phyloP scores from a whole-genome alignment of 2,329 filamentous ascomycete species.

The Aureobasidium musti region DNA sequence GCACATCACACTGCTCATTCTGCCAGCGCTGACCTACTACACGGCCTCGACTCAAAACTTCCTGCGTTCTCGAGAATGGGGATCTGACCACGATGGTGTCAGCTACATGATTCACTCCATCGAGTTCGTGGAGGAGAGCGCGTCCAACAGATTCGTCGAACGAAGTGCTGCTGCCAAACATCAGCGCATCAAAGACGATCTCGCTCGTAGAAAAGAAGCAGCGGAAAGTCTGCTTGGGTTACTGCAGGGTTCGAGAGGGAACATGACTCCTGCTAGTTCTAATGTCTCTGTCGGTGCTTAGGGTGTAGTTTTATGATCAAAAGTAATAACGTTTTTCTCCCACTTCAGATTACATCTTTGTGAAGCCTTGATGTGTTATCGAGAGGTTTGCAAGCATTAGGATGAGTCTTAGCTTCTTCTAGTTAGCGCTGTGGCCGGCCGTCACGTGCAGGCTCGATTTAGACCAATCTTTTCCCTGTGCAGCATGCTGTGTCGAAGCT shows the following conservation, averaged over 20 bases:
- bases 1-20: constrained; percentile 81
- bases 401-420: too few relatives aligned
- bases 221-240: constrained; percentile 35
- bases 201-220: constrained; percentile 39
- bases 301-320: not conserved
- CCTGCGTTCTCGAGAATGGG: constrained; percentile 79
- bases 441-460: too few relatives aligned
- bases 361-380: not conserved
- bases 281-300: constrained; percentile 22
- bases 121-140: constrained; percentile 80
- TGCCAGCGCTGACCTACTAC: constrained; percentile 79
- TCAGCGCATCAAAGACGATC: constrained; percentile 50
- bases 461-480: too few relatives aligned
- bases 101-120: constrained; percentile 83
- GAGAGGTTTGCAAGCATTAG: not conserved
- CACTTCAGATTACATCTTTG: not conserved
- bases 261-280: constrained; percentile 11
- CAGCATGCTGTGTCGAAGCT: too few relatives aligned
- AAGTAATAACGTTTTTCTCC: not conserved
- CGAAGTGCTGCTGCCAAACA: constrained; percentile 53
- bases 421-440: too few relatives aligned
- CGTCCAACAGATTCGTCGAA: constrained; percentile 49
- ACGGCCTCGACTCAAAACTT: constrained; percentile 73
- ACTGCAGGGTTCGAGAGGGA: constrained; percentile 4
- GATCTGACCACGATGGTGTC: constrained; percentile 75